Evolutionary conservation across 2,329 filamentous ascomycete species (phyloP), one percentile per base, ranked within the genome.

Genomic region (Nigrospora oryzae): DNA sequence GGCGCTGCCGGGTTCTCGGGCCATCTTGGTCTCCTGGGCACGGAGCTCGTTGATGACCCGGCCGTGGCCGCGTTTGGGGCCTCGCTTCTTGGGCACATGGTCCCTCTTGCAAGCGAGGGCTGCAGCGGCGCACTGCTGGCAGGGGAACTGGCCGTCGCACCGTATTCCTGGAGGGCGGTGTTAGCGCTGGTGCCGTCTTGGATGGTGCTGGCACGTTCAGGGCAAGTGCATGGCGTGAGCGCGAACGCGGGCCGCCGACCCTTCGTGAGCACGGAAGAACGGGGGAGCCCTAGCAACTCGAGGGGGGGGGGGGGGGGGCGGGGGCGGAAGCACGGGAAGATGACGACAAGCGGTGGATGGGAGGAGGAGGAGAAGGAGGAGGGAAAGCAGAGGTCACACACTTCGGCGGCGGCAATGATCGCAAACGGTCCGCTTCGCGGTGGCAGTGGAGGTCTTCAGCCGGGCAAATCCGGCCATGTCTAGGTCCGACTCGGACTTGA

Each of bases 51-150:
- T 79, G 46, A 83, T 78, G 36, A 83, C 77, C 51, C 79, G 76
- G 32, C 79, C 79, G 48, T 76, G 71, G 41, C 75, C 78, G 28
- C 75, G 74, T 55, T 82, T 83, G 12, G 79, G 79, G 3, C 79
- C 79, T 52, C 81, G 75, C 61, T 81, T 81, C 59, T 79, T 75
- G 13, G 79, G 79, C 37, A 83, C 73, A 54, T 80, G 77, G 54
- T 82, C 79, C 58, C 79, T 77, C 51, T 78, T 82, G 64, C 79
- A 83, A n/a, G 65, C 70, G 48, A 83, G 68, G 19, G 74, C 71
- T 30, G 78, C 76, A 46, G 73, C 73, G 43, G 70, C 62, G 59
- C 79, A 83, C 56, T 81, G 80, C 60, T 78, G 76, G 64, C 79
- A 83, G 5, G 78, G 75, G 40, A 63, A 65, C 42, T 63, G 54